These are phyloP conservation scores for Arachis hypogaea DNA, from an alignment of 306 rosid genomes.

Conservation along the genomic window DNA sequence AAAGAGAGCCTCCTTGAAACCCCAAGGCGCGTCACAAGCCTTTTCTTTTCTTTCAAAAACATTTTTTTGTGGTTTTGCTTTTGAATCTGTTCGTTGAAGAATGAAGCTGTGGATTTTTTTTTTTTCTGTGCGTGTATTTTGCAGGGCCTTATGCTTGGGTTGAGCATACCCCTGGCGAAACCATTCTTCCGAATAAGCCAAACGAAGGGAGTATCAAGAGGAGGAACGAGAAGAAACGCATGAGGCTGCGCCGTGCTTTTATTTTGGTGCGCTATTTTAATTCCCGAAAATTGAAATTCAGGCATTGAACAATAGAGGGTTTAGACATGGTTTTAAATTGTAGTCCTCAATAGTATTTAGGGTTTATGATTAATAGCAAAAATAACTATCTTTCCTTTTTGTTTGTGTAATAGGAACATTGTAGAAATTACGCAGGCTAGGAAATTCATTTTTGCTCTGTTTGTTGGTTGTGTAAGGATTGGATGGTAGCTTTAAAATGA, in stretches of 20 bases:
- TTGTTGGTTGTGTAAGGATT: conserved; percentile 1
- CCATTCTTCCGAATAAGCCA: conserved; percentile 73
- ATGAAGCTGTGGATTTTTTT: neutral
- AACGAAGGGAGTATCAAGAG: conserved; percentile 90
- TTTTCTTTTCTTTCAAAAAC: too few relatives aligned
- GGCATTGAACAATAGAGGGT: neutral
- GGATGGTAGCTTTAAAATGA: conserved; percentile 11
- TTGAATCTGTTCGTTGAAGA: neutral
- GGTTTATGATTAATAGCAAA: conserved; percentile 9
- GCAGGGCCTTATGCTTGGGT: conserved; percentile 90
- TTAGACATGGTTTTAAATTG: neutral
- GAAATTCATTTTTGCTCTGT: conserved; percentile 1
- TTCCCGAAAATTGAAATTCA: neutral
- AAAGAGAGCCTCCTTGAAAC: conserved; percentile 75
- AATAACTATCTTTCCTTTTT: neutral
- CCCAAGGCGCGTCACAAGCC: conserved; percentile 53
- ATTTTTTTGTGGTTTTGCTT: conserved; percentile 2
- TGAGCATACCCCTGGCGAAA: conserved; percentile 64
- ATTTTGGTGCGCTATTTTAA: conserved; percentile 55
- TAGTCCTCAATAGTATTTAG: neutral
- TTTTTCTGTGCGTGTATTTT: neutral
- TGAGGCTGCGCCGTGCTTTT: conserved; percentile 77
- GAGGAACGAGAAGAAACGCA: conserved; percentile 91
- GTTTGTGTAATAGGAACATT: neutral
- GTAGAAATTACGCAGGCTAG: conserved; percentile 4